Evolutionary conservation across 2,329 filamentous ascomycete species (phyloP).

Genomic region (Ophiostoma montium): DNA sequence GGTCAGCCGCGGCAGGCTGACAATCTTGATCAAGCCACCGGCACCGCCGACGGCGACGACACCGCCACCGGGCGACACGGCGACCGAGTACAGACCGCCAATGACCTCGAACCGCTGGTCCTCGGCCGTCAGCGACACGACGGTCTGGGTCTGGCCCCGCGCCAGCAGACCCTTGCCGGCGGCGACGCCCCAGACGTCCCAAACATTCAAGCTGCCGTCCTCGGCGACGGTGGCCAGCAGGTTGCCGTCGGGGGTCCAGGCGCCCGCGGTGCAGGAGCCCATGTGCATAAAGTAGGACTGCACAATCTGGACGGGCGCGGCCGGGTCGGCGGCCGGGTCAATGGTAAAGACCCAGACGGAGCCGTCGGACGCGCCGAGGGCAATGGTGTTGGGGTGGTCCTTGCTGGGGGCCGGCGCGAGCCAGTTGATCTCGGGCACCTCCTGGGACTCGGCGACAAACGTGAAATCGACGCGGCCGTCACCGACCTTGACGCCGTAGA

Average conservation of each 20-base stretch:
- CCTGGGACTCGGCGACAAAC: conserved; percentile 64
- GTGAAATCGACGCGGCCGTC: conserved; percentile 25
- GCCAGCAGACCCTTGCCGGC: conserved; percentile 37
- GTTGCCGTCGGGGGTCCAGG: conserved; percentile 79
- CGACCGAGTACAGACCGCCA: conserved; percentile 79
- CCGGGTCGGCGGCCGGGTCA: conserved; percentile 42
- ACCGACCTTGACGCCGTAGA: conserved; percentile 37
- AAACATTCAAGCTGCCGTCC: conserved; percentile 79
- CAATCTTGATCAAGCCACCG: conserved; percentile 69
- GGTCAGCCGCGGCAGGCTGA: conserved; percentile 59
- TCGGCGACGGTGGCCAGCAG: conserved; percentile 81
- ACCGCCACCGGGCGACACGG: conserved; percentile 63
- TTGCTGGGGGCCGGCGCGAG: conserved; percentile 59
- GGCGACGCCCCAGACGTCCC: conserved; percentile 76
- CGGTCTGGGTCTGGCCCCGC: conserved; percentile 39
- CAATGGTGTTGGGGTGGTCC: conserved; percentile 64
- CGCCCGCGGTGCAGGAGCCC: conserved; percentile 69
- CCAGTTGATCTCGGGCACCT: conserved; percentile 96
- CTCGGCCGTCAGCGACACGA: conserved; percentile 60
- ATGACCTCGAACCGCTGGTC: conserved; percentile 90
- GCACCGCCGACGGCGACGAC: conserved; percentile 81
- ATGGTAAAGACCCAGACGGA: conserved; percentile 95
- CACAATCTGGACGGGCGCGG: conserved; percentile 59
- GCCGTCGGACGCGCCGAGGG: conserved; percentile 78
- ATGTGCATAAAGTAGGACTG: conserved; percentile 91